These are phyloP conservation scores for Eucalyptus curtisii DNA, from an alignment of 345 rosid genomes.

Conservation along the genomic window DNA sequence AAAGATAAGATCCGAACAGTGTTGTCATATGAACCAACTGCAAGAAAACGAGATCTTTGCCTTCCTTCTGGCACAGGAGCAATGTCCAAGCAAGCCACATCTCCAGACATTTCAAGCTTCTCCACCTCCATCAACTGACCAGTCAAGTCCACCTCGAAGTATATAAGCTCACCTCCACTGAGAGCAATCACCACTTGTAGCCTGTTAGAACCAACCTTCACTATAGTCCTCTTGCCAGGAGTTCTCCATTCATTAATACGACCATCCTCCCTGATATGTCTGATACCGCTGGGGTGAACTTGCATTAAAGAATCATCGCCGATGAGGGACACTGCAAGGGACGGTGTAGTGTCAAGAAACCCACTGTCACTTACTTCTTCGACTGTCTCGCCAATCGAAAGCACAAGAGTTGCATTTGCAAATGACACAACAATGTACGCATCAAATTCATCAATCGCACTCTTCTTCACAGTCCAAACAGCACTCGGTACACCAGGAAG, in stretches of 20 bases:
- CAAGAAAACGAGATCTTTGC: slow-evolving; percentile 95
- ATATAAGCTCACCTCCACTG: slow-evolving; percentile 96
- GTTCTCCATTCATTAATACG: slow-evolving; percentile 99
- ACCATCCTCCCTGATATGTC: slow-evolving; percentile 96
- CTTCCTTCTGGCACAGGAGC: slow-evolving; percentile 99
- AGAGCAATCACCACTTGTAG: slow-evolving; percentile 94
- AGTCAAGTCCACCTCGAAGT: slow-evolving; percentile 92
- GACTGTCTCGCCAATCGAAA: slow-evolving; percentile 95
- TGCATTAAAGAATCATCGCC: slow-evolving; percentile 99
- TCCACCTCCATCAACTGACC: slow-evolving; percentile 98
- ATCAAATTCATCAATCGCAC: slow-evolving; percentile 79
- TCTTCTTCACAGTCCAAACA: slow-evolving; percentile 98
- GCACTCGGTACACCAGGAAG: slow-evolving; percentile 99
- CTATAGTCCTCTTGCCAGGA: slow-evolving; percentile 97
- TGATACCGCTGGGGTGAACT: slow-evolving; percentile 96
- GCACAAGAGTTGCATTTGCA: slow-evolving; percentile 91
- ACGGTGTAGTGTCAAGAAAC: slow-evolving; percentile 94
- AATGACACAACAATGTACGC: slow-evolving; percentile 97
- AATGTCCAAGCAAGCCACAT: slow-evolving; percentile 96
- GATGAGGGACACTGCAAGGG: slow-evolving; percentile 82
- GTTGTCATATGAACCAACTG: slow-evolving; percentile 93
- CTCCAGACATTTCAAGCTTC: slow-evolving; percentile 98
- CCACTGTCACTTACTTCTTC: slow-evolving; percentile 99
- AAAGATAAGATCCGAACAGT: slow-evolving; percentile 82
- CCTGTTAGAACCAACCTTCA: slow-evolving; percentile 93